These are phyloP conservation scores for Phytopythium cucurbitacearum DNA, from an alignment of 352 stramenopile species.

Conservation along the genomic window DNA sequence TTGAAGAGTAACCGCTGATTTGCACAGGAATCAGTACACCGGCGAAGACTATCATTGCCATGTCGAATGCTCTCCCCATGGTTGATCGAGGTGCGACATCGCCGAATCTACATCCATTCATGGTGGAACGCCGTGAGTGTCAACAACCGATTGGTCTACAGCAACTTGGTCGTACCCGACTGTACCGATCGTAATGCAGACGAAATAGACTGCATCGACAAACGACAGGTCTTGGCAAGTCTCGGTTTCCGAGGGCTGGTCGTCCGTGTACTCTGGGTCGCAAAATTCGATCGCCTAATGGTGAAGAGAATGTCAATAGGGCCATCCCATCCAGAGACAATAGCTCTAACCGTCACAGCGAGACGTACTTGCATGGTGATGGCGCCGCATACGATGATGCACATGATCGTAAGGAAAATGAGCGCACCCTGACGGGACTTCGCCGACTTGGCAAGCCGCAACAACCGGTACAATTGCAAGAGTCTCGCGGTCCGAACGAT, in stretches of 20 bases:
- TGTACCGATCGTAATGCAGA: conserved; percentile 82
- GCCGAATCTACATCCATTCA: conserved; percentile 37
- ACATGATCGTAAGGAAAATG: conserved; percentile 47
- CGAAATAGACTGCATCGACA: conserved; percentile 77
- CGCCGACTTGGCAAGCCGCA: conserved; percentile 49
- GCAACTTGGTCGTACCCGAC: conserved; percentile 44
- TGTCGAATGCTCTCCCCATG: conserved; percentile 59
- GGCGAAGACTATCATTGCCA: conserved; percentile 73
- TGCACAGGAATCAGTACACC: conserved; percentile 61
- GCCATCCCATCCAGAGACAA: background rate
- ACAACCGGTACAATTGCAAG: conserved; percentile 59
- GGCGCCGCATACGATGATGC: conserved; percentile 60
- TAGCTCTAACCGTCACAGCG: background rate
- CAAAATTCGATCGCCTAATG: conserved; percentile 62
- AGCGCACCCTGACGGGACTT: conserved; percentile 49
- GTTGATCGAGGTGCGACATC: conserved; percentile 63
- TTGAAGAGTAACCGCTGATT: conserved; percentile 64
- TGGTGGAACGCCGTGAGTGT: conserved; percentile 1
- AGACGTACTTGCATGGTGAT: conserved; percentile 48
- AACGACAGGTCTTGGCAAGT: conserved; percentile 72
- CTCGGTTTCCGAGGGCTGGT: conserved; percentile 5
- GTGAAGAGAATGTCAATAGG: background rate
- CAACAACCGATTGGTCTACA: background rate
- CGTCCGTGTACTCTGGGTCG: conserved; percentile 17
- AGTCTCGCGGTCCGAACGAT: conserved; percentile 57